These are phyloP conservation scores for Melanogaster broomeanus DNA, from an alignment of 768 basidiomycete species.

Conservation along the genomic window DNA sequence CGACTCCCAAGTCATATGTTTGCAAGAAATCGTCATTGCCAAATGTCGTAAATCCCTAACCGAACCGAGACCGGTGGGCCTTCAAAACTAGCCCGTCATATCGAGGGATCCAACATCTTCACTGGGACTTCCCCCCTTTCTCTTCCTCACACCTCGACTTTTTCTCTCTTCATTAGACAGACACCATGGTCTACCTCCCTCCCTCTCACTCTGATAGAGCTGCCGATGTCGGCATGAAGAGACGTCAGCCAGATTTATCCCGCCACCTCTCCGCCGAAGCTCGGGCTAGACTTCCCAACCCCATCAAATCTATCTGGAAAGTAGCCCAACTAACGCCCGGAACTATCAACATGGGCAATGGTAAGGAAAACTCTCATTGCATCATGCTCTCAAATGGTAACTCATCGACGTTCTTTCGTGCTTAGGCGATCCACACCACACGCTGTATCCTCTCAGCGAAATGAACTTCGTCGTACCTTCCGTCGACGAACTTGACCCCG, in stretches of 20 bases:
- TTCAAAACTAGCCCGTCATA: constrained; percentile 12
- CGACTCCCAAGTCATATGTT: background rate
- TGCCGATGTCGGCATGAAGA: constrained; percentile 18
- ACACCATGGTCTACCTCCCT: constrained; percentile 29
- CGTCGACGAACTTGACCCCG: constrained; percentile 27
- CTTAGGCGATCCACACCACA: constrained; percentile 36
- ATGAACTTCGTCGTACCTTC: constrained; percentile 38
- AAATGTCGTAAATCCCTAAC: constrained; percentile 7
- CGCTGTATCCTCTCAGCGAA: constrained; percentile 33
- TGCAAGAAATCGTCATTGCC: background rate
- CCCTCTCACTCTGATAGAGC: constrained; percentile 12
- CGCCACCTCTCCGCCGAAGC: constrained; percentile 39
- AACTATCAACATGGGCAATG: constrained; percentile 41
- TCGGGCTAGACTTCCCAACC: constrained; percentile 33
- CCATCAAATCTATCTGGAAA: constrained; percentile 40
- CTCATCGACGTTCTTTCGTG: constrained; percentile 1
- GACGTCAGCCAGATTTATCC: constrained; percentile 29
- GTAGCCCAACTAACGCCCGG: constrained; percentile 34
- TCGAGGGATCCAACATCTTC: background rate
- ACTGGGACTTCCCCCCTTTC: no score
- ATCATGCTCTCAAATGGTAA: background rate
- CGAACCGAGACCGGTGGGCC: constrained; percentile 7
- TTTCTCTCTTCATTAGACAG: background rate
- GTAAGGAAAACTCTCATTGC: constrained; percentile 10
- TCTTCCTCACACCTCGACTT: background rate